These are phyloP conservation scores for Phanerodontia chrysosporium DNA, from an alignment of 768 basidiomycete species.

Conservation along the genomic window DNA sequence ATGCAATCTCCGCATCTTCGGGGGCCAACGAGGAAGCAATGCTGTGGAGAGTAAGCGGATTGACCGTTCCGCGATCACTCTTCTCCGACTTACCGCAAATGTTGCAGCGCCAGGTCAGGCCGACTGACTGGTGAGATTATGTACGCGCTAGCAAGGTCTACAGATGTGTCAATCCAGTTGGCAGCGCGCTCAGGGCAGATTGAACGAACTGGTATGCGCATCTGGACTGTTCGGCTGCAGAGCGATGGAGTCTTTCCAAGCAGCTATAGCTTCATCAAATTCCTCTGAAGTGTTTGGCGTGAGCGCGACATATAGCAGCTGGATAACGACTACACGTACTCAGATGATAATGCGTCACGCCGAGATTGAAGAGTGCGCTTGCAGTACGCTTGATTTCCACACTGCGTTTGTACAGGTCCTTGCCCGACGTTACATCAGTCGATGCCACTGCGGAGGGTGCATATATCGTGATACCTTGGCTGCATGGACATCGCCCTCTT, in stretches of 20 bases:
- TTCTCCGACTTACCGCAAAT: constrained; percentile 56
- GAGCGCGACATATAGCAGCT: neutral
- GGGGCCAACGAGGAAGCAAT: constrained; percentile 80
- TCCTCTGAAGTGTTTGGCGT: constrained; percentile 52
- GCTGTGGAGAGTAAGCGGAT: constrained; percentile 36
- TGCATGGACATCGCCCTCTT: constrained; percentile 79
- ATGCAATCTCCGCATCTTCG: constrained; percentile 87
- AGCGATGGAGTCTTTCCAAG: constrained; percentile 82
- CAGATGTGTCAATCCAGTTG: too few relatives aligned
- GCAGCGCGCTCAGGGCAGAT: neutral
- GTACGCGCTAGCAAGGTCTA: constrained; percentile 79
- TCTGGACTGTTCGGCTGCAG: constrained; percentile 82
- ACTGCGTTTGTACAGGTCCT: constrained; percentile 65
- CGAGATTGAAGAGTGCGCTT: constrained; percentile 82
- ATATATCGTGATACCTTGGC: constrained; percentile 45
- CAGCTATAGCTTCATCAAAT: constrained; percentile 78
- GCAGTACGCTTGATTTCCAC: constrained; percentile 76
- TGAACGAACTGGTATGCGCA: constrained; percentile 74
- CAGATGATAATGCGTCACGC: constrained; percentile 86
- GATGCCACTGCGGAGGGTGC: neutral
- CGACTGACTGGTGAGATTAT: constrained; percentile 75
- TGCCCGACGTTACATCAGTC: neutral
- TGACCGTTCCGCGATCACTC: constrained; percentile 29
- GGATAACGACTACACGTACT: constrained; percentile 52
- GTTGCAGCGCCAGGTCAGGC: constrained; percentile 83